Percentiles rank a stretch among this genome's conserved stretches.
Conservation (phyloP, 345 rosid species). For the Corchorus olitorius region DNA sequence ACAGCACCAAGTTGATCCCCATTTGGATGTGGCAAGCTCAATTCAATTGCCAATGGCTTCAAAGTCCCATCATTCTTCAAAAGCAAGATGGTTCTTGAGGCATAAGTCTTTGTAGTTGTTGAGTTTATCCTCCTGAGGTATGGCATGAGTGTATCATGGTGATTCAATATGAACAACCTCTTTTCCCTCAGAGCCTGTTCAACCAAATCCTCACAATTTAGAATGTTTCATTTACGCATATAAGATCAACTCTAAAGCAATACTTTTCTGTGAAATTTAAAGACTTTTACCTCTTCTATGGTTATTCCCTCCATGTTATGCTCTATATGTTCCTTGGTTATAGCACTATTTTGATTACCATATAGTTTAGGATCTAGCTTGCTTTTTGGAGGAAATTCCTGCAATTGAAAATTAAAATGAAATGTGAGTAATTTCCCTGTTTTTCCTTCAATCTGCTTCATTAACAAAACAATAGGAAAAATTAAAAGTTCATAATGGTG, state of each 20-base stretch:
- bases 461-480: background rate
- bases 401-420: slow-evolving; percentile 17
- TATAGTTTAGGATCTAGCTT: slow-evolving; percentile 47
- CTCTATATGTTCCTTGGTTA: slow-evolving; percentile 49
- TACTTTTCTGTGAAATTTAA: background rate
- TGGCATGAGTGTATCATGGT: slow-evolving; percentile 77
- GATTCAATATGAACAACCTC: slow-evolving; percentile 73
- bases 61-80: slow-evolving; percentile 75
- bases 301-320: slow-evolving; percentile 46
- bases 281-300: slow-evolving; percentile 49
- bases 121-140: slow-evolving; percentile 62
- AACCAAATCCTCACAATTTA: background rate
- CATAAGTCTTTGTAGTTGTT: slow-evolving; percentile 61
- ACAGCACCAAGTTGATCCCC: slow-evolving; percentile 62
- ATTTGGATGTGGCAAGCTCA: slow-evolving; percentile 69
- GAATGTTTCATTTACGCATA: background rate
- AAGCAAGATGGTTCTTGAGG: slow-evolving; percentile 73
- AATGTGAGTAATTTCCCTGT: background rate
- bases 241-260: background rate
- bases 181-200: slow-evolving; percentile 58
- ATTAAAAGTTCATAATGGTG: background rate
- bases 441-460: no score
- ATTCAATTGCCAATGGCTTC: slow-evolving; percentile 79
- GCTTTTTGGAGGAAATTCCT: slow-evolving; percentile 78
- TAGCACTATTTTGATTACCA: slow-evolving; percentile 56